These are phyloP conservation scores for Miscanthus sacchariflorus DNA, from an alignment of 202 grass and related monocot species.

Conservation along the genomic window DNA sequence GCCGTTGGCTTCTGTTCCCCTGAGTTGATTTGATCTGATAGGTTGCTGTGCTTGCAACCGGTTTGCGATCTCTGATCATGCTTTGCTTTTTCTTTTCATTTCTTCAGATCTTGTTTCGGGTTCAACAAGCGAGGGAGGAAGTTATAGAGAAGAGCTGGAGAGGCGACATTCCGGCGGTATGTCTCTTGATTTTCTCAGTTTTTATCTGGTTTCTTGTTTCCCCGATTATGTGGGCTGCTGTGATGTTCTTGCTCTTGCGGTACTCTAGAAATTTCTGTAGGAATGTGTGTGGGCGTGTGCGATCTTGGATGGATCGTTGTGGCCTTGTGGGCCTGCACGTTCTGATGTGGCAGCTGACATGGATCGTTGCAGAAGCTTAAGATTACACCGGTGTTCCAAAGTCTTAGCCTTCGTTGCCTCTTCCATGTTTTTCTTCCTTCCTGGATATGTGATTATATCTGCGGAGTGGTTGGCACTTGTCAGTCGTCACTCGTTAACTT, in stretches of 20 bases:
- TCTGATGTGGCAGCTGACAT: slow-evolving; percentile 25
- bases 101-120: slow-evolving; percentile 27
- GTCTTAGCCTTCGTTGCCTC: not conserved
- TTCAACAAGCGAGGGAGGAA: not conserved
- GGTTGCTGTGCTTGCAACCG: not conserved
- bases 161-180: slow-evolving; percentile 18
- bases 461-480: not conserved
- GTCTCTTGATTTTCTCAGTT: slow-evolving; percentile 23
- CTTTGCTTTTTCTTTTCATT: not conserved
- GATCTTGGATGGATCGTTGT: slow-evolving; percentile 9
- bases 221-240: not conserved
- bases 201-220: not conserved
- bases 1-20: not conserved
- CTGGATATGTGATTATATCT: not conserved
- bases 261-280: not conserved
- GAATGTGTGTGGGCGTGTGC: not conserved
- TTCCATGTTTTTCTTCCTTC: not conserved
- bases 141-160: not conserved
- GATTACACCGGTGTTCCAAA: not conserved
- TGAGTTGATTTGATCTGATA: slow-evolving; percentile 14
- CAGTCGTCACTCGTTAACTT: not conserved
- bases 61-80: not conserved
- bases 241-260: not conserved
- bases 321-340: not conserved
- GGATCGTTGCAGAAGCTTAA: not conserved